Evolutionary conservation across 2,329 filamentous ascomycete species (phyloP), one percentile per base, ranked within the genome.

Genomic region (Aspergillus fructus): DNA sequence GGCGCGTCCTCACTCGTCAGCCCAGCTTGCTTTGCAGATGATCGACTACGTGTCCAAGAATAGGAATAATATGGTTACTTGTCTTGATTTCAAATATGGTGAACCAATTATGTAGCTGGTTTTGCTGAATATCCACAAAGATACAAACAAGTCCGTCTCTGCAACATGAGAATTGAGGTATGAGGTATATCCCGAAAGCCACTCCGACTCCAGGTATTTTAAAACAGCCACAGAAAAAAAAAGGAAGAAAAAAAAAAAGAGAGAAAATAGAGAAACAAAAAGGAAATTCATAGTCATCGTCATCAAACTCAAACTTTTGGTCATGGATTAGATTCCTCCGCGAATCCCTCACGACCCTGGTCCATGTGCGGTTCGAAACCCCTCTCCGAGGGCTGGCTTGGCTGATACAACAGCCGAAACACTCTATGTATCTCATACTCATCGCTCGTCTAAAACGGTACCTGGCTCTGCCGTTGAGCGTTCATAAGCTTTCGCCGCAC

Each of bases 401-500:
- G 21, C 19, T 40, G 47, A 49, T 49, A 49, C 52, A 48, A 24
- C 42, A 34, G 33, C 53, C 39, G 40, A 40, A 50, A 50, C 48
- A 43, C 49, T 41, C 23, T 12, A 43, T 52, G 13, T 43, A 37
- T 47, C 39, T 40, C 21, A 30, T 17, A 27, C 19, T 43, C n/a
- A 43, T 43, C 40, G 49, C 42, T 34, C 33, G n/a, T 23, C 66
- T 66, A 75, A 19, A 76, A 71, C 15, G 74, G 69, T 37, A 76
- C 64, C 50, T 75, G 73, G 42, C 65, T 70, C 58, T 71, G 73
- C 23, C 73, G 73, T 51, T 76, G 75, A 13, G 75, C 73, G 58
- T 77, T 74, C 66, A 77, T 71, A 19, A 78, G 66, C 68, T 77
- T 78, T 45, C 75, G 74, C 50, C 75, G 72, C 46, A 78, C 75